These are phyloP conservation scores for Paragyromitra xinjiangensis DNA, from an alignment of 495 filamentous ascomycete species.

Conservation along the genomic window DNA sequence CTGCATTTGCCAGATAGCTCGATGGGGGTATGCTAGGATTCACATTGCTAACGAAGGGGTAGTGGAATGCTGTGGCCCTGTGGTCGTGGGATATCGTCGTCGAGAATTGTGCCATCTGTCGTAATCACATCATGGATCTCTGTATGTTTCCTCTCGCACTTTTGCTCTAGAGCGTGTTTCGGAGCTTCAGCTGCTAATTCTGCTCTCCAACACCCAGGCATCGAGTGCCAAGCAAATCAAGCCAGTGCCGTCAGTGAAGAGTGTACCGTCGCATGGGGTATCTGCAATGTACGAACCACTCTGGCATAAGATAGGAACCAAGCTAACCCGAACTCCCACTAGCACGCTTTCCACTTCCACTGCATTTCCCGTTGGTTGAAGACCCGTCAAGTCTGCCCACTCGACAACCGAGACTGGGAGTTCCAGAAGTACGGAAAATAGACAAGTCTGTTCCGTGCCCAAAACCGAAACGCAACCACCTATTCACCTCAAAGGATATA, in stretches of 20 bases:
- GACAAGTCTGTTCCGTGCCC: slow-evolving; percentile 58
- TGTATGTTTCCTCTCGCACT: slow-evolving; percentile 65
- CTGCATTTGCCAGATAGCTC: background rate
- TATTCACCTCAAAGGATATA: background rate
- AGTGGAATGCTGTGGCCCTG: slow-evolving; percentile 99
- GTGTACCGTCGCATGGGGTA: slow-evolving; percentile 98
- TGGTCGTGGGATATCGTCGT: slow-evolving; percentile 99
- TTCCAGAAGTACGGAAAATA: slow-evolving; percentile 98
- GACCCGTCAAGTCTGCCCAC: slow-evolving; percentile 97
- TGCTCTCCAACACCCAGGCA: slow-evolving; percentile 66
- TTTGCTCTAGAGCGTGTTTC: background rate
- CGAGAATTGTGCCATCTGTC: slow-evolving; percentile 99
- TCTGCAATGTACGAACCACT: slow-evolving; percentile 82
- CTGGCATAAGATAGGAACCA: background rate
- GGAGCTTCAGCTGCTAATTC: slow-evolving; percentile 41
- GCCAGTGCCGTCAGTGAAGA: slow-evolving; percentile 96
- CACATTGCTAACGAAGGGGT: slow-evolving; percentile 49
- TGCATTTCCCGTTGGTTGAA: slow-evolving; percentile 99
- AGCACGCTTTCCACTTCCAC: slow-evolving; percentile 99
- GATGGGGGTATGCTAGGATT: background rate
- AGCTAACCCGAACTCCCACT: slow-evolving; percentile 29
- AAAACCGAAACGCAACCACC: background rate
- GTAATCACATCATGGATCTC: slow-evolving; percentile 99
- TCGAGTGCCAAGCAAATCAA: slow-evolving; percentile 99
- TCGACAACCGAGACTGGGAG: slow-evolving; percentile 99